Evolutionary conservation across 495 filamentous ascomycete species (phyloP).

Genomic region (Penicillium lagena): DNA sequence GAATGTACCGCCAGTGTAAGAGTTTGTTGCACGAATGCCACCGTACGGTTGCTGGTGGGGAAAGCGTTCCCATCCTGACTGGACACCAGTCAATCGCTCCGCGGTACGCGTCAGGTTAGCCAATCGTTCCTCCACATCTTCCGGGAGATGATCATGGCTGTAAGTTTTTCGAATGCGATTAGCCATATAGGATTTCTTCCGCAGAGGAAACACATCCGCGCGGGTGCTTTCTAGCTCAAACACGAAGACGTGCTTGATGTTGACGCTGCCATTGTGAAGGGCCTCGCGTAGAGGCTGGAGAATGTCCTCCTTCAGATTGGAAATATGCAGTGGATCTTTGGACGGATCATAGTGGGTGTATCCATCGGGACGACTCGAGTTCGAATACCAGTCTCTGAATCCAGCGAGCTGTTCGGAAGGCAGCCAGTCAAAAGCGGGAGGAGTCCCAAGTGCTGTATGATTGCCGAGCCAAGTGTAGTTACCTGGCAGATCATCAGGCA

Average conservation of each 20-base stretch:
- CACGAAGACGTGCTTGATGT: constrained; percentile 32
- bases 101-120: constrained; percentile 28
- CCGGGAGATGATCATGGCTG: constrained; percentile 18
- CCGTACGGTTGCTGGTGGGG: constrained; percentile 14
- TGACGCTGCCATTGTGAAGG: constrained; percentile 18
- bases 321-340: constrained; percentile 31
- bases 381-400: constrained; percentile 21
- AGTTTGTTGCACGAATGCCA: constrained; percentile 29
- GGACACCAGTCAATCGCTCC: constrained; percentile 24
- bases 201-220: constrained; percentile 37
- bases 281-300: constrained; percentile 21
- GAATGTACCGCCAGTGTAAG: constrained; percentile 29
- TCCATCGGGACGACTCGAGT: neutral
- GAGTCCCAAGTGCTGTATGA: constrained; percentile 13
- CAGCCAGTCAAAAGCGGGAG: constrained; percentile 17
- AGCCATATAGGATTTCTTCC: constrained; percentile 22
- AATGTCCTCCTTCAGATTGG: constrained; percentile 30
- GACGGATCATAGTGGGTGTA: constrained; percentile 26
- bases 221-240: constrained; percentile 38
- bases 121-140: constrained; percentile 19
- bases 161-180: constrained; percentile 18
- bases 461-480: constrained; percentile 19
- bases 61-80: constrained; percentile 5
- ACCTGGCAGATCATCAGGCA: constrained; percentile 5
- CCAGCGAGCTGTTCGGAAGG: constrained; percentile 12